These are phyloP conservation scores for Dendrobium officinale DNA, from an alignment of 106 monocot species.

Conservation along the genomic window DNA sequence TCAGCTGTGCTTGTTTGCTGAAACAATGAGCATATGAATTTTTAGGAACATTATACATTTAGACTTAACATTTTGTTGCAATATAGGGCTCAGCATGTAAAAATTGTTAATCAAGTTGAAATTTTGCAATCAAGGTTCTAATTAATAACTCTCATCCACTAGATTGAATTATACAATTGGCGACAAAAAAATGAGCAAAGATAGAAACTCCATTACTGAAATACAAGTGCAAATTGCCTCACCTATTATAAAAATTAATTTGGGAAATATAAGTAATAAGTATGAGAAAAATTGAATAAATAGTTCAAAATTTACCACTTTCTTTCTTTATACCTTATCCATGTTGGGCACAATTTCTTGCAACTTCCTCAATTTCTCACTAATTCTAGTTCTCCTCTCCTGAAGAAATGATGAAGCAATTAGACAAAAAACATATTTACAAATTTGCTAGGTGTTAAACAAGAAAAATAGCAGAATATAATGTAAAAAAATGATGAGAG, in stretches of 20 bases:
- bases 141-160: neutral
- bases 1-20: slow-evolving; percentile 79
- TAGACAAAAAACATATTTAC: neutral
- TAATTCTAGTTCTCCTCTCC: slow-evolving; percentile 50
- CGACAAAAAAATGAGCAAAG: neutral
- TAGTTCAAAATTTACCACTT: neutral
- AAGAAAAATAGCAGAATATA: neutral
- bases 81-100: neutral
- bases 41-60: neutral
- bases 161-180: neutral
- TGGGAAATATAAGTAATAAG: neutral
- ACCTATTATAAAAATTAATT: neutral
- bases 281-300: neutral
- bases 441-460: neutral
- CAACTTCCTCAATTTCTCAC: slow-evolving; percentile 36
- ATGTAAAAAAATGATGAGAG: neutral
- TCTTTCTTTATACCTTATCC: slow-evolving; percentile 32
- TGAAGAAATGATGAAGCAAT: slow-evolving; percentile 3
- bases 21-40: neutral
- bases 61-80: neutral
- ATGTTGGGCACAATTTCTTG: slow-evolving; percentile 44
- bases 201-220: neutral
- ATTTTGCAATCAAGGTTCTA: neutral
- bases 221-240: neutral
- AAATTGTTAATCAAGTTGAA: neutral